A percentile compares a stretch with the other conserved stretches of the same genome.
Evolutionary conservation across 352 stramenopile genomes (phyloP).

Genomic region (Pythium aristosporum): DNA sequence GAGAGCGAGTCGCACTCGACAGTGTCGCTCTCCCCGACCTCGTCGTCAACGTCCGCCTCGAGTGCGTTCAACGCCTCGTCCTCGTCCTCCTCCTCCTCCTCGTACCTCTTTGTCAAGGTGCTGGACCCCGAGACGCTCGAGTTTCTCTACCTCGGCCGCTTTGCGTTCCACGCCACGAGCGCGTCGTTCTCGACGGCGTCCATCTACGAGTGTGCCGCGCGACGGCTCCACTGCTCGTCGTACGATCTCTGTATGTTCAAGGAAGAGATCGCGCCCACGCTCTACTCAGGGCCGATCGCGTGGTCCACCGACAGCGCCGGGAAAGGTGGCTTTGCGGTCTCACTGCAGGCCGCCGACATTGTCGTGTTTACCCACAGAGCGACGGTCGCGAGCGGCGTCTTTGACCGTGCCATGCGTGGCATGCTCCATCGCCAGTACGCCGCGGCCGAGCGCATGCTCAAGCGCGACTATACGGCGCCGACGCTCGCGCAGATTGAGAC

Average conservation of each 20-base stretch:
- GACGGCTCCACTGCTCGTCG: constrained; percentile 37
- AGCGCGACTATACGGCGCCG: constrained; percentile 23
- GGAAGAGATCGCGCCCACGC: constrained; percentile 71
- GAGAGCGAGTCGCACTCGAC: constrained; percentile 1
- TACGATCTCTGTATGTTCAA: constrained; percentile 62
- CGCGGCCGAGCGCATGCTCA: constrained; percentile 36
- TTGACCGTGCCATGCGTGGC: constrained; percentile 28
- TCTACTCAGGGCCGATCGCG: constrained; percentile 47
- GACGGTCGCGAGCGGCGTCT: constrained; percentile 22
- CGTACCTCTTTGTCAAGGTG: constrained; percentile 70
- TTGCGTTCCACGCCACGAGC: constrained; percentile 26
- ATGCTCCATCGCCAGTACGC: constrained; percentile 47
- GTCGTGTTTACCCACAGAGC: constrained; percentile 47
- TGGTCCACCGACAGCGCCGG: constrained; percentile 29
- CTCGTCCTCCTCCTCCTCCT: not conserved
- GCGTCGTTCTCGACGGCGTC: constrained; percentile 30
- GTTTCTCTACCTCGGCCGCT: constrained; percentile 47
- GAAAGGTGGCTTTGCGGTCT: constrained; percentile 13
- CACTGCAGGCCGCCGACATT: constrained; percentile 57
- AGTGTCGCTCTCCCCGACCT: not conserved
- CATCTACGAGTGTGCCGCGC: constrained; percentile 52
- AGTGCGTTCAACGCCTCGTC: not conserved
- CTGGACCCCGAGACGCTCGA: constrained; percentile 40
- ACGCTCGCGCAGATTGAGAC: constrained; percentile 67
- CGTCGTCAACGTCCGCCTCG: constrained; percentile 1